Percentiles rank a stretch among this genome's conserved stretches.
These are phyloP conservation scores for Aureobasidium sp. DNA, from an alignment of 2,329 filamentous ascomycete species.

Conservation along the genomic window DNA sequence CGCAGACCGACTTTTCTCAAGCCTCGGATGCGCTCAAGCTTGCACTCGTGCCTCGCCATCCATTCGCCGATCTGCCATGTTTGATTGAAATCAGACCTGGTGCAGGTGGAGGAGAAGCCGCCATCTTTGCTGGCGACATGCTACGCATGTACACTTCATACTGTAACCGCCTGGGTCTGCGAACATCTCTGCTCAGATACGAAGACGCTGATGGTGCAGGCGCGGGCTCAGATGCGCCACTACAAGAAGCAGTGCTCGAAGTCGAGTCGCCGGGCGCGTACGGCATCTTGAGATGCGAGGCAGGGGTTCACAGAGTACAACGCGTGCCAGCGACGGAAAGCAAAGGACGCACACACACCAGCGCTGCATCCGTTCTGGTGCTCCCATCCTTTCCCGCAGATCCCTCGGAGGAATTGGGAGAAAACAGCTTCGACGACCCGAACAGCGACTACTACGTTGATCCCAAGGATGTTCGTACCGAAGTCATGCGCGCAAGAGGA, in stretches of 20 bases:
- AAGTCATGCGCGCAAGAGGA: slow-evolving; percentile 86
- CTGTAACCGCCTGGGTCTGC: slow-evolving; percentile 60
- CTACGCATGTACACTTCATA: slow-evolving; percentile 83
- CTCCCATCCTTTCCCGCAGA: slow-evolving; percentile 68
- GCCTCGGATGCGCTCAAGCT: slow-evolving; percentile 62
- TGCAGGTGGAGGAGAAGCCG: slow-evolving; percentile 82
- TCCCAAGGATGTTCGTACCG: slow-evolving; percentile 68
- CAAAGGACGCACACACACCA: slow-evolving; percentile 87
- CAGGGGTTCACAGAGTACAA: slow-evolving; percentile 92
- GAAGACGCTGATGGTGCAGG: slow-evolving; percentile 58
- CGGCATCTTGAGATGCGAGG: slow-evolving; percentile 72
- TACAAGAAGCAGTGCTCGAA: slow-evolving; percentile 84
- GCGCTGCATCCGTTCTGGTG: slow-evolving; percentile 84
- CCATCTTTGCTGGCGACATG: slow-evolving; percentile 79
- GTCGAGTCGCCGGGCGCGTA: slow-evolving; percentile 70
- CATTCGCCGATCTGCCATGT: slow-evolving; percentile 83
- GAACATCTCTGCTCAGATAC: slow-evolving; percentile 65
- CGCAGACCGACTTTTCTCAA: slow-evolving; percentile 50
- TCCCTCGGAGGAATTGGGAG: slow-evolving; percentile 41
- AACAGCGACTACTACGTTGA: slow-evolving; percentile 88
- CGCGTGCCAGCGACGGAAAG: slow-evolving; percentile 84
- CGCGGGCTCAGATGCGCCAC: slow-evolving; percentile 53
- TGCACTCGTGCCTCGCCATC: slow-evolving; percentile 75
- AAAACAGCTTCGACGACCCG: slow-evolving; percentile 65
- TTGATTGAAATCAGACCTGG: slow-evolving; percentile 87